Evolutionary conservation across 768 basidiomycete genomes (phyloP).

Genomic region (Tephrocybe sp.): DNA sequence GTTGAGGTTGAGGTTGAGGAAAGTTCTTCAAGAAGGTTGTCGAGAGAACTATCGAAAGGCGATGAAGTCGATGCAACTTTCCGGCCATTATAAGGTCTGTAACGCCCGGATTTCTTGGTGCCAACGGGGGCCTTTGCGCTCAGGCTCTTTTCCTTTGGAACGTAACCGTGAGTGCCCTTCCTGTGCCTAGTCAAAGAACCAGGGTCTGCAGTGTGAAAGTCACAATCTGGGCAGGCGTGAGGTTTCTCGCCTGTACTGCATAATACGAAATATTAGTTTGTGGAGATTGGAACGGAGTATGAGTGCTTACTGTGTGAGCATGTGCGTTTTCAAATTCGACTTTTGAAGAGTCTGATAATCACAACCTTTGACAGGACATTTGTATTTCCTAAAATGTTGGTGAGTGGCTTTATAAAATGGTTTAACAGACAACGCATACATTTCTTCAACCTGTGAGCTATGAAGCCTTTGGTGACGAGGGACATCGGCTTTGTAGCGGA

Average conservation of each 20-base stretch:
- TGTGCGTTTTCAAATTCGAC: slow-evolving; percentile 33
- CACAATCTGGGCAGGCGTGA: slow-evolving; percentile 26
- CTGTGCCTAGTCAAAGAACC: slow-evolving; percentile 31
- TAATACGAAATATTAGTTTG: not conserved
- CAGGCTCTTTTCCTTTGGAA: not conserved
- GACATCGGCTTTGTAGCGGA: slow-evolving; percentile 19
- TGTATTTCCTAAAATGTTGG: slow-evolving; percentile 26
- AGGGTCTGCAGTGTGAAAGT: slow-evolving; percentile 27
- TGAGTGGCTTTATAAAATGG: too few species aligned
- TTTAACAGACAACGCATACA: not conserved
- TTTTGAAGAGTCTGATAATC: slow-evolving; percentile 28
- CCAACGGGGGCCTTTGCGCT: not conserved
- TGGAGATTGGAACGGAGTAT: not conserved
- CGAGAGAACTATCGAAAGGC: not conserved
- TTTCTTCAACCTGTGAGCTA: not conserved
- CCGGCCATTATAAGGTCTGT: not conserved
- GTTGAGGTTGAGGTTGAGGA: not conserved
- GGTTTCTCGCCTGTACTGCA: slow-evolving; percentile 29
- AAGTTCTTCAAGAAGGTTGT: not conserved
- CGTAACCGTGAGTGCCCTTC: slow-evolving; percentile 24
- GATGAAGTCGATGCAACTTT: not conserved
- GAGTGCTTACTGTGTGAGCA: slow-evolving; percentile 28
- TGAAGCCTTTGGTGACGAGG: slow-evolving; percentile 19
- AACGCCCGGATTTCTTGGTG: not conserved
- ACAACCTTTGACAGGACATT: slow-evolving; percentile 27